phyloP scores from a whole-genome alignment of 2,329 filamentous ascomycete genomes.

The Neofusicoccum laricinum region DNA sequence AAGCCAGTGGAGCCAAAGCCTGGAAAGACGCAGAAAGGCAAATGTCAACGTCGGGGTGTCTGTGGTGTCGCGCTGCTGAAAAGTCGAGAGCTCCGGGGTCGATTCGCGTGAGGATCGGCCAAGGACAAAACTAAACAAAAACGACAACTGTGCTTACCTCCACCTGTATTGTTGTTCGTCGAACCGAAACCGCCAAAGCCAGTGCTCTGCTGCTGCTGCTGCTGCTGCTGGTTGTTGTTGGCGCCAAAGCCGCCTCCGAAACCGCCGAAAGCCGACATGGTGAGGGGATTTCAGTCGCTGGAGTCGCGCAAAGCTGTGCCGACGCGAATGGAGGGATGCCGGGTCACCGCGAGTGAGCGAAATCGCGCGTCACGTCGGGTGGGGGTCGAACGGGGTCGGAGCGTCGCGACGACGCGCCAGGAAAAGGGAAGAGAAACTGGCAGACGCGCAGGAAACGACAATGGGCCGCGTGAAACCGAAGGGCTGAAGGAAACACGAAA shows the following conservation, averaged over 20 bases:
- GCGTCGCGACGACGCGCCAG: constrained; percentile 33
- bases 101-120: constrained; percentile 16
- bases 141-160: constrained; percentile 13
- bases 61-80: constrained; percentile 17
- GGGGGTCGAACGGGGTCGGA: constrained; percentile 17
- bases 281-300: constrained; percentile 4
- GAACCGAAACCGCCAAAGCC: constrained; percentile 44
- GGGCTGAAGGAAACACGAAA: constrained; percentile 23
- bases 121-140: constrained; percentile 8
- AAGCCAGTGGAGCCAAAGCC: constrained; percentile 35
- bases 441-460: constrained; percentile 6
- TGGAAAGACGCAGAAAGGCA: constrained; percentile 32
- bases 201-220: constrained; percentile 27
- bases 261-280: constrained; percentile 21
- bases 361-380: constrained; percentile 1
- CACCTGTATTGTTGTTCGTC: constrained; percentile 30
- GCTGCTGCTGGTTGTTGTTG: constrained; percentile 33
- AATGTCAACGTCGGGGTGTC: constrained; percentile 30
- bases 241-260: constrained; percentile 37
- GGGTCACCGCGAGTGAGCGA: background rate
- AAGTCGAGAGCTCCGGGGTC: constrained; percentile 16
- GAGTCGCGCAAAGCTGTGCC: background rate
- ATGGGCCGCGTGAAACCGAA: background rate
- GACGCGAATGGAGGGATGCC: constrained; percentile 12
- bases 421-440: constrained; percentile 18